Base-by-base conservation (phyloP, 2,329 filamentous ascomycete species). In the Pestalotiopsis sp. region DNA sequence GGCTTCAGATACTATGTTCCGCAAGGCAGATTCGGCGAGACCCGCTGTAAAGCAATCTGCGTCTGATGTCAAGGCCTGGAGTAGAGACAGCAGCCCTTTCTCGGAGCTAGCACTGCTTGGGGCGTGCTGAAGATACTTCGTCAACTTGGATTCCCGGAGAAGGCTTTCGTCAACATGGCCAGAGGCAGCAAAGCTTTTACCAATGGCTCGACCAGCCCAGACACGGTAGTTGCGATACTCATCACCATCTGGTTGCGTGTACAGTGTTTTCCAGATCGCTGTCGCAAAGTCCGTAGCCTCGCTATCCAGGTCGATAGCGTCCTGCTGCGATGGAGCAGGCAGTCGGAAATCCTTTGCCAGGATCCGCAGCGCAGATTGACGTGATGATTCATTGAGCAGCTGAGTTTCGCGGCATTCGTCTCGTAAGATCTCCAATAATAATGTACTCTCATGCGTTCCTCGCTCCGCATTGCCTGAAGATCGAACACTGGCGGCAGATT, bases 171-270 rank as follows among this genome's bases (percentile, higher is more conserved):
- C 88, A 5, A 93, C 86, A 67, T 89, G 84, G 1, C 94, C 94
- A 36, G 90, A 93, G 17, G 92, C 88, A 52, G 92, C 90, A 79
- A 95, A 98, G 0, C 93, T 91, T 76, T 94, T 89, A 7, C 97
- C 96, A 59, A 98, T 84, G 2, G 95, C 92, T 71, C 91, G 88
- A 3, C 93, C 95, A 59, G 93, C 92, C 97, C 97, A 99, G 1
- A 93, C 83, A 0, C 94, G 82, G 77, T 96, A 98, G 17, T 89
- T 87, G 27, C 87, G 82, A 77, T 97, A 98, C 14, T 89, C 87
- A 31, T 87, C 82, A 67, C 90, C 92, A 17, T 91, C 83, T 1
- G 87, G 82, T 49, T 86, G 83, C n/a, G 87, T 85, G 68, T 88
- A 85, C 72, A 94, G 92, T 57, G 92, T 94, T 76, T 91, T 90